A percentile compares a stretch with the other conserved stretches of the same genome.
phyloP scores from a whole-genome alignment of 2,329 filamentous ascomycete species.

The Biscogniauxia sp. region DNA sequence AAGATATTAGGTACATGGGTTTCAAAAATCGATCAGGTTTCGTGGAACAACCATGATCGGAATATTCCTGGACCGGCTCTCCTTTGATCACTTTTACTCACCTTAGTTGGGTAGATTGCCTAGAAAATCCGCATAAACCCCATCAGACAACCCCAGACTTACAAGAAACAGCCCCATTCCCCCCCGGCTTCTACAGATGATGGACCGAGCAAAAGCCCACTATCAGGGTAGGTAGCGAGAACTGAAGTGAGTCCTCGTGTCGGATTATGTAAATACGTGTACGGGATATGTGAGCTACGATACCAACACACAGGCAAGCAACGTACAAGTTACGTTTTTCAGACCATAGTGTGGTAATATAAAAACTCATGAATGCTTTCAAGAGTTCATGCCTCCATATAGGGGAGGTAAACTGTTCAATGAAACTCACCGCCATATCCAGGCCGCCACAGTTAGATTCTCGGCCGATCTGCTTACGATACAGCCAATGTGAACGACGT shows the following conservation, averaged over 20 bases:
- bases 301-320: background rate
- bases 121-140: background rate
- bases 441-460: slow-evolving; percentile 16
- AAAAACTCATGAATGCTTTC: background rate
- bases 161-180: background rate
- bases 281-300: background rate
- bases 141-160: background rate
- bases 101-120: background rate
- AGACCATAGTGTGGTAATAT: background rate
- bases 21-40: background rate
- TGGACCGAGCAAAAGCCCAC: background rate
- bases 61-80: slow-evolving; percentile 18
- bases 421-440: slow-evolving; percentile 29
- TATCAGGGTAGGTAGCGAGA: background rate
- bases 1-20: background rate
- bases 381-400: background rate
- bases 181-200: background rate
- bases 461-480: slow-evolving; percentile 13
- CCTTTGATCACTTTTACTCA: background rate
- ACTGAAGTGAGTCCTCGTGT: background rate
- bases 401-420: slow-evolving; percentile 3
- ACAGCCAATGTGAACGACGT: slow-evolving; percentile 14
- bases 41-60: slow-evolving; percentile 8
- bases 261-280: background rate
- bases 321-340: background rate